Percentiles rank a stretch among this genome's conserved stretches.
Conservation (phyloP, 2,329 filamentous ascomycete genomes). For the Colletotrichum acutatum region DNA sequence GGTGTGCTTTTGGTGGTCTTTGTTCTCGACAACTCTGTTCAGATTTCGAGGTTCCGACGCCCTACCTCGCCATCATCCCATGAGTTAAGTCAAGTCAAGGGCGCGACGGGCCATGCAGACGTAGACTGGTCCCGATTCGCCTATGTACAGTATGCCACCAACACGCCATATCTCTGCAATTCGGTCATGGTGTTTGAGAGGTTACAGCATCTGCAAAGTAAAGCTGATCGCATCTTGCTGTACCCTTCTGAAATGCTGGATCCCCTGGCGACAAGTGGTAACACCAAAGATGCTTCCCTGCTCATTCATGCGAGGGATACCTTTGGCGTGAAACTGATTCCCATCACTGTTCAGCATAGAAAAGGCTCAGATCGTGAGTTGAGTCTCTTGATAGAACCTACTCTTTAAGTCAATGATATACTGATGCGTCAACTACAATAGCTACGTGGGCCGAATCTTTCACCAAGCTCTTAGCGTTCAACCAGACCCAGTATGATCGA, state of each 20-base stretch:
- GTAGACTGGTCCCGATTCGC: conserved; percentile 57
- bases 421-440: not conserved
- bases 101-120: conserved; percentile 1
- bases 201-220: conserved; percentile 52
- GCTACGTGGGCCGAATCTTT: conserved; percentile 71
- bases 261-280: conserved; percentile 42
- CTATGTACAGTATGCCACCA: conserved; percentile 61
- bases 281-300: conserved; percentile 45
- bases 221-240: conserved; percentile 57
- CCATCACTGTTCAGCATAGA: conserved; percentile 52
- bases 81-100: not conserved
- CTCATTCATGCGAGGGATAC: conserved; percentile 55
- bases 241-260: conserved; percentile 54
- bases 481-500: conserved; percentile 68
- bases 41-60: not conserved
- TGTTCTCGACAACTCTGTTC: not conserved
- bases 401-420: not conserved
- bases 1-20: not conserved
- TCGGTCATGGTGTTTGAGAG: conserved; percentile 62
- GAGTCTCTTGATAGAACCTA: no score
- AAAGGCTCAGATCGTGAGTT: conserved; percentile 49
- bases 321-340: conserved; percentile 56
- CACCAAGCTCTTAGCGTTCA: conserved; percentile 72
- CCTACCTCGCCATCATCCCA: not conserved
- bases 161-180: conserved; percentile 60